phyloP scores from a whole-genome alignment of 2,329 filamentous ascomycete genomes.

The Hymenoscyphus fructigenus region DNA sequence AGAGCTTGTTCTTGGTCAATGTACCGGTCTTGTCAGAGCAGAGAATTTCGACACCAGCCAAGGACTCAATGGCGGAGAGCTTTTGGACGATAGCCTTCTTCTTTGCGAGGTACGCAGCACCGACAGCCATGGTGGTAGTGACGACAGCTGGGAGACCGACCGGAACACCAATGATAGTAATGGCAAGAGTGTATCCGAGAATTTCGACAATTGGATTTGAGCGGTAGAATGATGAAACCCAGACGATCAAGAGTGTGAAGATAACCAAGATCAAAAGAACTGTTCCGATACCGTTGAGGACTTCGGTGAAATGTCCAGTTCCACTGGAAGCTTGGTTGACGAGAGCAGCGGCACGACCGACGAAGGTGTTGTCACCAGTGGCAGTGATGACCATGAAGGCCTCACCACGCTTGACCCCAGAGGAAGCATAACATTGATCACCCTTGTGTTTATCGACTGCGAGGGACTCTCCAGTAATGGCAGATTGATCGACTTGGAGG shows the following conservation, averaged over 20 bases:
- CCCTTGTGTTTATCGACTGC: conserved; percentile 84
- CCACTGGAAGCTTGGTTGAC: conserved; percentile 74
- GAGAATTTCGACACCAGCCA: conserved; percentile 89
- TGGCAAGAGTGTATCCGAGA: conserved; percentile 80
- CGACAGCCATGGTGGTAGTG: conserved; percentile 92
- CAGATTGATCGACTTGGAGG: conserved; percentile 88
- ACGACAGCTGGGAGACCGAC: conserved; percentile 92
- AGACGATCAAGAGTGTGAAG: conserved; percentile 77
- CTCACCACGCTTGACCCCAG: conserved; percentile 86
- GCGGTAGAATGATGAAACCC: conserved; percentile 85
- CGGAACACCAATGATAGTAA: conserved; percentile 88
- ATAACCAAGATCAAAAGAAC: conserved; percentile 78
- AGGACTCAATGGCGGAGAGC: conserved; percentile 85
- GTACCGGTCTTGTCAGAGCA: conserved; percentile 95
- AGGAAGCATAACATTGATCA: conserved; percentile 82
- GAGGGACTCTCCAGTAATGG: conserved; percentile 88
- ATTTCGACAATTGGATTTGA: conserved; percentile 78
- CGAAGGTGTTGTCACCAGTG: conserved; percentile 87
- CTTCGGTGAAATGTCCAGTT: conserved; percentile 85
- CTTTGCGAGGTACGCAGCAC: conserved; percentile 86
- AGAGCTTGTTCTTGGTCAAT: conserved; percentile 91
- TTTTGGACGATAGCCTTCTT: conserved; percentile 94
- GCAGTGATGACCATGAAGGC: conserved; percentile 79
- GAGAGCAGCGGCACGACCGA: conserved; percentile 83
- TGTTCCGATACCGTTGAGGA: conserved; percentile 83